These are phyloP conservation scores for Mycosphaerella sp. DNA, from an alignment of 2,329 filamentous ascomycete genomes.

Conservation along the genomic window DNA sequence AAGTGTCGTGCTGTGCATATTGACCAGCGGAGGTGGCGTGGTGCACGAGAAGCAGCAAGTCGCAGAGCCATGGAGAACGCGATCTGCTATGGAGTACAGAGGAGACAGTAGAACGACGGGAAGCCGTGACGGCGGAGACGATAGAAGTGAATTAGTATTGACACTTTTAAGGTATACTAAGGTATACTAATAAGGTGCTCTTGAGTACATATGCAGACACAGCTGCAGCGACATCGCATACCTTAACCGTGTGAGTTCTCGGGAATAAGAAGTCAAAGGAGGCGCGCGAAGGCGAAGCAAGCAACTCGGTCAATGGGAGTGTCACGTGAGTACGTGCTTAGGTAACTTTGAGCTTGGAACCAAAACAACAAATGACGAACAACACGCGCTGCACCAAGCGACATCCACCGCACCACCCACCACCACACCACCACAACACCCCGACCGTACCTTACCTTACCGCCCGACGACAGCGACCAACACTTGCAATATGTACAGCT, in stretches of 20 bases:
- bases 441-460: conserved; percentile 1
- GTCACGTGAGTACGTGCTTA: neutral
- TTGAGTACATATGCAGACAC: too few species aligned
- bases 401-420: conserved; percentile 1
- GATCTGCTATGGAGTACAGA: too few species aligned
- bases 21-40: conserved; percentile 4
- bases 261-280: neutral
- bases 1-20: conserved; percentile 28
- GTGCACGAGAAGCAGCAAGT: neutral
- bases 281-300: too few species aligned
- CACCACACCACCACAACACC: conserved; percentile 7
- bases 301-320: neutral
- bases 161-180: too few species aligned
- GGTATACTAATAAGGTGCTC: too few species aligned
- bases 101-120: neutral
- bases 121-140: neutral
- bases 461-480: conserved; percentile 11
- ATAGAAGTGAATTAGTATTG: too few species aligned
- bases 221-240: neutral
- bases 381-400: conserved; percentile 5
- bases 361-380: conserved; percentile 6
- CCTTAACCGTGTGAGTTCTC: neutral
- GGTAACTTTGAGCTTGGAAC: neutral
- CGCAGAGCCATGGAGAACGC: conserved; percentile 5
- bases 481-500: conserved; percentile 20